phyloP scores from a whole-genome alignment of 2,329 filamentous ascomycete genomes.

The Ophiosphaerella herpotricha region DNA sequence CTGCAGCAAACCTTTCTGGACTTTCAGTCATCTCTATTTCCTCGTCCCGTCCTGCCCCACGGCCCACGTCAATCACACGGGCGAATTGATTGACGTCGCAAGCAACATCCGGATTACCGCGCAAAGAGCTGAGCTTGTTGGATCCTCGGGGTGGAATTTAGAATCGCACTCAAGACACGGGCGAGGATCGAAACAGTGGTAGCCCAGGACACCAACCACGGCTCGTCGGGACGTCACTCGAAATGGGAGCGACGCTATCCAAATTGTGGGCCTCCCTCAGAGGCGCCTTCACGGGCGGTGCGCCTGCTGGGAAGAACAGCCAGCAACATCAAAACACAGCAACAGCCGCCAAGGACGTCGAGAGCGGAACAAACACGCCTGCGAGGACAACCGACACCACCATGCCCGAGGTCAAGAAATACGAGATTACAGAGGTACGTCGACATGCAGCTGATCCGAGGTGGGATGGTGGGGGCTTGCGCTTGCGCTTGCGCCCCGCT shows the following conservation, averaged over 20 bases:
- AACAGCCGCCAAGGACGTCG: slow-evolving; percentile 16
- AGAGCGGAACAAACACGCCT: slow-evolving; percentile 19
- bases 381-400: slow-evolving; percentile 13
- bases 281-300: slow-evolving; percentile 21
- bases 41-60: background rate
- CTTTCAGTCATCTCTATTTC: background rate
- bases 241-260: slow-evolving; percentile 37
- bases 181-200: slow-evolving; percentile 3
- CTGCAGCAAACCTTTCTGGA: background rate
- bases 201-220: slow-evolving; percentile 8
- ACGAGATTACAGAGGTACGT: slow-evolving; percentile 45
- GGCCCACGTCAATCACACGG: background rate
- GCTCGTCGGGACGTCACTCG: slow-evolving; percentile 37
- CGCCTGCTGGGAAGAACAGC: slow-evolving; percentile 13
- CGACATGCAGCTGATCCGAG: background rate
- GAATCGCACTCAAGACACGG: slow-evolving; percentile 1
- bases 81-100: slow-evolving; percentile 5
- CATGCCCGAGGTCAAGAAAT: slow-evolving; percentile 41
- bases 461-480: slow-evolving; percentile 25
- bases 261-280: slow-evolving; percentile 40
- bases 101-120: background rate
- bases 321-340: slow-evolving; percentile 14
- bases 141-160: slow-evolving; percentile 1
- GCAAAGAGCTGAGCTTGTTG: slow-evolving; percentile 5
- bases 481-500: slow-evolving; percentile 29